Conservation (phyloP, 768 basidiomycete species). For the Dentipellis sp. region DNA sequence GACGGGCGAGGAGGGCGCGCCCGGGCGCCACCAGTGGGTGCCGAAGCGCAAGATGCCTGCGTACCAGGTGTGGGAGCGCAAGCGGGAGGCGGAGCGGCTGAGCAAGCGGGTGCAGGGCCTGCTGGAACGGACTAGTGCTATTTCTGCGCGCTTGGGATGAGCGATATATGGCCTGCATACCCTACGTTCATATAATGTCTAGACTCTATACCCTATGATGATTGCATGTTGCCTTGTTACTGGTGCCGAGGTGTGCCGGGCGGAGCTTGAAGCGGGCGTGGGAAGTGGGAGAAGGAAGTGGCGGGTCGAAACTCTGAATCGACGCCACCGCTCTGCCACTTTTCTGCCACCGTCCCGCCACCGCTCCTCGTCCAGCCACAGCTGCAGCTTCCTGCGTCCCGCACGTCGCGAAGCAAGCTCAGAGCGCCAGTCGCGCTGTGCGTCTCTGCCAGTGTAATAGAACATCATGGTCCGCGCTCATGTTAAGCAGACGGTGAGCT, state of each 20-base stretch:
- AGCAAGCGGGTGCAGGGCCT: conserved; percentile 62
- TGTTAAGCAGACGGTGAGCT: conserved; percentile 24
- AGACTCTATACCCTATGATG: not conserved
- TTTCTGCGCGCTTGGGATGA: conserved; percentile 16
- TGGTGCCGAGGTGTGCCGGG: no score
- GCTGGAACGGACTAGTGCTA: conserved; percentile 51
- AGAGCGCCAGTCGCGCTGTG: conserved; percentile 4
- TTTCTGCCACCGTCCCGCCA: conserved; percentile 12
- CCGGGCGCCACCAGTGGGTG: conserved; percentile 49
- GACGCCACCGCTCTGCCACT: conserved; percentile 15
- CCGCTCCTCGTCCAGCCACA: conserved; percentile 13
- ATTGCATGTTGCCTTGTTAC: no score
- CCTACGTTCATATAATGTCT: not conserved
- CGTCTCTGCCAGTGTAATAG: not conserved
- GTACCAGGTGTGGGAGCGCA: conserved; percentile 71
- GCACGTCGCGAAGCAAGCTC: not conserved
- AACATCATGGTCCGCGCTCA: conserved; percentile 18
- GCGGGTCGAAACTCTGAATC: not conserved
- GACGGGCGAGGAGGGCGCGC: conserved; percentile 35
- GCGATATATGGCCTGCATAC: not conserved
- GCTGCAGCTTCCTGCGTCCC: not conserved
- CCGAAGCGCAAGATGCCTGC: conserved; percentile 75
- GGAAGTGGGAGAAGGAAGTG: no score
- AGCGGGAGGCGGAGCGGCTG: conserved; percentile 66
- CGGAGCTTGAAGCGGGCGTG: no score